Conservation (phyloP, 1,284 basidiomycete species). For the Macrocystidia cucumis region DNA sequence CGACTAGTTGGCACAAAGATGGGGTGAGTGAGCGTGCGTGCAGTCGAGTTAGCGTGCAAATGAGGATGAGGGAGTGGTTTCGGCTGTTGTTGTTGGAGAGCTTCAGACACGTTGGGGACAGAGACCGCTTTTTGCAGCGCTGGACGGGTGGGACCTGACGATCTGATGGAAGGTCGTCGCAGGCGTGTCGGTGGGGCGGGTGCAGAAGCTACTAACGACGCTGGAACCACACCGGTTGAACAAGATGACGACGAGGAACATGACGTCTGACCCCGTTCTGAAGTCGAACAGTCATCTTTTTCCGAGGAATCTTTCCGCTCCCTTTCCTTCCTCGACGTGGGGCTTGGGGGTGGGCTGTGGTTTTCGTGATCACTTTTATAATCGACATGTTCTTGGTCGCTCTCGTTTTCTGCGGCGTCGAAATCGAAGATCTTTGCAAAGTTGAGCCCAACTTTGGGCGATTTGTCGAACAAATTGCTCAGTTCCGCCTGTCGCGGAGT, state of each 20-base stretch:
- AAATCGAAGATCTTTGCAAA: conserved; percentile 72
- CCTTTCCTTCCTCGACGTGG: conserved; percentile 28
- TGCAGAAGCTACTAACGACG: conserved; percentile 7
- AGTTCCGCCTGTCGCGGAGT: conserved; percentile 63
- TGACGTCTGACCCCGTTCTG: conserved; percentile 9
- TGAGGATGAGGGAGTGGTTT: conserved; percentile 34
- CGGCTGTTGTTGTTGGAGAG: conserved; percentile 10
- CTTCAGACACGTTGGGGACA: conserved; percentile 12
- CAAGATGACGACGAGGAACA: conserved; percentile 9
- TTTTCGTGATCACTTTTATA: conserved; percentile 24
- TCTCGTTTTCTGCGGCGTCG: conserved; percentile 33
- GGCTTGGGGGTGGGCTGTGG: conserved; percentile 31
- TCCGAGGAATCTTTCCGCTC: conserved; percentile 13
- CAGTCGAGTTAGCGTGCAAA: conserved; percentile 17
- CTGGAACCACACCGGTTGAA: conserved; percentile 9
- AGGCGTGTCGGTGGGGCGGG: conserved; percentile 28
- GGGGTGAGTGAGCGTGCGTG: conserved; percentile 11
- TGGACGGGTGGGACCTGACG: conserved; percentile 16
- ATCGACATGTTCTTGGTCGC: conserved; percentile 10
- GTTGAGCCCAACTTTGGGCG: conserved; percentile 59
- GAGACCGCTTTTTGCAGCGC: conserved; percentile 11
- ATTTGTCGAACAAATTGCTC: conserved; percentile 53
- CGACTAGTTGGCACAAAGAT: conserved; percentile 12
- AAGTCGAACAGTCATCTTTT: conserved; percentile 14
- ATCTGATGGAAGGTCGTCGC: conserved; percentile 34